A percentile compares a stretch with the other conserved stretches of the same genome.
phyloP scores from a whole-genome alignment of 805 yeast genomes.

The Schwanniomyces pseudopolymorphus region DNA sequence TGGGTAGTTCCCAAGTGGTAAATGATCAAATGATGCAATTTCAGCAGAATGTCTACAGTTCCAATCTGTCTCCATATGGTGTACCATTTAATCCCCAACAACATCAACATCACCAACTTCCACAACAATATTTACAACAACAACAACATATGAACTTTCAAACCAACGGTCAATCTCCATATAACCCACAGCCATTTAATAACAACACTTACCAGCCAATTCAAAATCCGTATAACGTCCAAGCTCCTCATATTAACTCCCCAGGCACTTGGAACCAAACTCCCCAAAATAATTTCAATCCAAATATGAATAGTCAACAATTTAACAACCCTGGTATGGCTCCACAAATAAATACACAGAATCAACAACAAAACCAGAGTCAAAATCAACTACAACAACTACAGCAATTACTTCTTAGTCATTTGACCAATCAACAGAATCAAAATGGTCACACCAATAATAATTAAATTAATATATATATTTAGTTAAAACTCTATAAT shows the following conservation, averaged over 20 bases:
- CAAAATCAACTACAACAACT: conserved; percentile 10
- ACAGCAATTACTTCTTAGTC: conserved; percentile 20
- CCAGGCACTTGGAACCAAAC: neutral
- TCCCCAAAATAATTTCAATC: neutral
- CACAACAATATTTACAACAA: conserved; percentile 9
- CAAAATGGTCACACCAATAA: conserved; percentile 5
- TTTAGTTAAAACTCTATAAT: conserved; percentile 4
- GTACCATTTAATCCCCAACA: conserved; percentile 21
- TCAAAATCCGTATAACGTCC: neutral
- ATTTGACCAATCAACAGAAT: conserved; percentile 15
- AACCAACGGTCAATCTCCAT: neutral
- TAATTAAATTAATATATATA: conserved; percentile 1
- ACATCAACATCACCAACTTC: conserved; percentile 6
- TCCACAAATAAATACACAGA: neutral
- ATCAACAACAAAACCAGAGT: neutral
- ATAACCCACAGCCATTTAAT: neutral
- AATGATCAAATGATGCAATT: conserved; percentile 11
- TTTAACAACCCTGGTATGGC: neutral
- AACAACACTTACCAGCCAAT: neutral
- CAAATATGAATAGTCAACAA: neutral
- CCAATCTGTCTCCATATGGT: conserved; percentile 19
- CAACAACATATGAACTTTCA: conserved; percentile 6
- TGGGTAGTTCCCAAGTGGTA: conserved; percentile 5
- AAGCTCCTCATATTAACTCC: neutral
- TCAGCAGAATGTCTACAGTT: conserved; percentile 11